Base-by-base conservation (phyloP, 352 stramenopile genomes). In the Pythium sp. region DNA sequence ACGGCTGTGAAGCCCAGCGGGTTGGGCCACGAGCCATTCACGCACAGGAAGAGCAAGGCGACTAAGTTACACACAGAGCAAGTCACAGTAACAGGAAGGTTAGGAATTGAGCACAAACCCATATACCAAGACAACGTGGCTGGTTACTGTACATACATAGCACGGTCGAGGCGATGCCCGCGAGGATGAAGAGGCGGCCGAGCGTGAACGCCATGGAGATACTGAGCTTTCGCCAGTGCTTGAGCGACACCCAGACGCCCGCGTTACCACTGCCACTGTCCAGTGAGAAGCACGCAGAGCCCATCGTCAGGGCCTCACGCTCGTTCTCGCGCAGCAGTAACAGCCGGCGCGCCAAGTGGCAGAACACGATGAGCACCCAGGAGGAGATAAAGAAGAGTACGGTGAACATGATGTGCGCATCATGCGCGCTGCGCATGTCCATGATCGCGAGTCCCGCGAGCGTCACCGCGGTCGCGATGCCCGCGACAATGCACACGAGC, bases 1-100 rank as follows among this genome's bases (percentile, higher is more conserved):
- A 88, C 75, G 34, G 86, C 86, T 30, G 88, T 94, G 63, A 96
- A 90, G 3, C 84, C 86, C 26, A 94, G 59, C 1, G 87, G 87
- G 34, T 96, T 96, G 9, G 79, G 70, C 84, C 84, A 93, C 68
- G 87, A 71, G 22, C 80, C 84, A 64, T 96, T 93, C 1, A 92
- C 88, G n/a, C 84, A 93, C 38, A 93, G 62, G 64, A 92, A 96
- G 7, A 91, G 78, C 47, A 94, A 67, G 1, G 54, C 82, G 71
- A 96, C 88, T 96, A 36, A 14, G 38, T 46, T 14, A 3, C 38
- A 46, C 14, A 15, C 38, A 46, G 38, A 18, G 38, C 38, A 46
- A 46, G 20, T 46, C 20, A 43, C 12, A 41, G 34, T 2, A 9
- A 11, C 5, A 57, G 5, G 36, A 8, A 36, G 15, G 5, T 32